Evolutionary conservation across 1,284 basidiomycete genomes (phyloP), one percentile per base, ranked within the genome.

Genomic region (Malassezia restricta): DNA sequence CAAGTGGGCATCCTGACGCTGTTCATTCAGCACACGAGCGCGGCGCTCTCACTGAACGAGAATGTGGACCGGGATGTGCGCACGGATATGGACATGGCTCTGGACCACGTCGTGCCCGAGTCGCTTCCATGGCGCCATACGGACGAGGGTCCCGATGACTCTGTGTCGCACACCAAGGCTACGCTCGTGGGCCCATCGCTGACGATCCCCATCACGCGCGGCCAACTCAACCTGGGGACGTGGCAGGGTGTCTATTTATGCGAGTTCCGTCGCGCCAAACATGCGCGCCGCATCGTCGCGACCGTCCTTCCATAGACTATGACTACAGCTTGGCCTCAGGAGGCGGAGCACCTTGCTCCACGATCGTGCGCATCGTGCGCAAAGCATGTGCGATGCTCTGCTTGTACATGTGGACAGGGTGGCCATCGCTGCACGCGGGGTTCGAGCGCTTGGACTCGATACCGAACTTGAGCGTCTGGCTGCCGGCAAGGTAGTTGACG

Each of bases 221-320:
- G 85, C 3, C 78, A 79, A 42, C 76, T 92, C 57, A 87, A 85
- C 61, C 76, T 91, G 37, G 90, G 88, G 5, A 91, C 86, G 15
- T 94, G 88, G 89, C 89, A 92, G 79, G 87, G 84, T 79, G 40
- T 59, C 33, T 87, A 87, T 66, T 77, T 89, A 42, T 82, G 83
- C 5, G 87, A 89, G 71, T 88, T 88, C 71, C 78, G 86, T 56
- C 78, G 82, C 58, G 62, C 76, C 44, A 73, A 82, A 7, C 85
- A 87, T 69, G 76, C 78, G 12, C 77, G 86, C 52, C 78, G 76
- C 32, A 75, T 89, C 43, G 85, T 88, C 28, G 86, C 86, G n/a
- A 89, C 87, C 3, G 82, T 89, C 51, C 63, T 88, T 82, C 61
- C 68, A 29, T 71, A 50, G 40, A 12, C 39, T 40, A 35, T 35